These are phyloP conservation scores for Aspergillus kassunensis DNA, from an alignment of 495 filamentous ascomycete genomes.

Conservation along the genomic window DNA sequence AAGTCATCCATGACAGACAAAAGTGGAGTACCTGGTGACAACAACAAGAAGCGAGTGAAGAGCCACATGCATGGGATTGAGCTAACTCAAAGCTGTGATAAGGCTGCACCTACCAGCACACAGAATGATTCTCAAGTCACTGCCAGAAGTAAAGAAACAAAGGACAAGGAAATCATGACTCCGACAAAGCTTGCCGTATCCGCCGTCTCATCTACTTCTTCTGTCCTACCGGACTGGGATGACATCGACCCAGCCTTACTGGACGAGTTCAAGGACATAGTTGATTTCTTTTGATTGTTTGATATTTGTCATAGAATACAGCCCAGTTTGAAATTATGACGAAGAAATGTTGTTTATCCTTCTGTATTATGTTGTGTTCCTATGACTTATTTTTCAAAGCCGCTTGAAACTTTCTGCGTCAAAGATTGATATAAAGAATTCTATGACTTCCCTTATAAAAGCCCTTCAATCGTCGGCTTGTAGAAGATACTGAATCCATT, in stretches of 20 bases:
- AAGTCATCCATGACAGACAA: not conserved
- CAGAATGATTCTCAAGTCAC: too few species aligned
- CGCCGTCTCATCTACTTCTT: not conserved
- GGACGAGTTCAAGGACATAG: constrained; percentile 37
- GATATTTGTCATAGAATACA: not conserved
- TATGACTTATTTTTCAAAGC: not conserved
- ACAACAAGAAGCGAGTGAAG: not conserved
- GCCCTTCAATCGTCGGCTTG: not conserved
- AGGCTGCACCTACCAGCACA: too few species aligned
- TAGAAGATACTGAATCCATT: not conserved
- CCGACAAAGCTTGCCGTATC: not conserved
- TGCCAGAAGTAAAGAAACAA: too few species aligned
- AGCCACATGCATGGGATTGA: too few species aligned
- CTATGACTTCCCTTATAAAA: not conserved
- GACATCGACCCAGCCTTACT: constrained; percentile 33
- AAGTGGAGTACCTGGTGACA: not conserved
- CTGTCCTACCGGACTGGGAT: constrained; percentile 23
- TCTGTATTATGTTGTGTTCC: not conserved
- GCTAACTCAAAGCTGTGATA: too few species aligned
- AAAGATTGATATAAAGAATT: too few species aligned
- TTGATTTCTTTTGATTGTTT: constrained; percentile 30
- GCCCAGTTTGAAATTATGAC: not conserved
- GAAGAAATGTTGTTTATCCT: not conserved
- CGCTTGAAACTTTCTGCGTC: not conserved
- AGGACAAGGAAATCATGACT: not conserved